Evolutionary conservation across 129 eudicot genomes (phyloP).

Genomic region (Flaveria robusta): DNA sequence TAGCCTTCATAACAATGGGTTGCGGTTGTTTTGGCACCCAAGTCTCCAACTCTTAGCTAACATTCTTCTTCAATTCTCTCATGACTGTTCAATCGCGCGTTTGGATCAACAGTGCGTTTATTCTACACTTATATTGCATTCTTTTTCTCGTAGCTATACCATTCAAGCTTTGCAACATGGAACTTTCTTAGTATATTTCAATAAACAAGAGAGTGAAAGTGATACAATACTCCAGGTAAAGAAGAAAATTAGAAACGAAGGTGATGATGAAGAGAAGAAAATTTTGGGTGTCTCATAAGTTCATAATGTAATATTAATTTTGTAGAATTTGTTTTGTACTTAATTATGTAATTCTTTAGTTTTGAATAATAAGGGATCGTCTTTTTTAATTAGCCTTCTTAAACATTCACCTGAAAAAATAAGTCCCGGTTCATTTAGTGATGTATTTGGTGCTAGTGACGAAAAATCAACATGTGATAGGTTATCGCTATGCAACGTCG

Average conservation of each 20-base stretch:
- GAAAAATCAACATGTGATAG: too few relatives aligned
- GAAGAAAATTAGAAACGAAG: constrained; percentile 2
- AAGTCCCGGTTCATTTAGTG: too few relatives aligned
- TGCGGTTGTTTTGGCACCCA: constrained; percentile 9
- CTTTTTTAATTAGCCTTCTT: too few relatives aligned
- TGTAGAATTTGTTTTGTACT: background rate
- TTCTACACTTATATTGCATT: too few relatives aligned
- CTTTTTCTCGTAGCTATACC: too few relatives aligned
- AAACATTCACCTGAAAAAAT: too few relatives aligned
- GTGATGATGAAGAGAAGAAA: background rate
- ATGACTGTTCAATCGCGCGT: background rate
- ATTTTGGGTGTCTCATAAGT: background rate
- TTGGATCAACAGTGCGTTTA: too few relatives aligned
- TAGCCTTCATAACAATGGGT: constrained; percentile 3
- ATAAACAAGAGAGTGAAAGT: background rate
- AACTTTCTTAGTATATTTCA: background rate
- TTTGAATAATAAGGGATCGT: background rate
- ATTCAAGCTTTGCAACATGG: too few relatives aligned
- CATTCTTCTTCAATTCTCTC: background rate
- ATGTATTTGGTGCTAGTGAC: too few relatives aligned
- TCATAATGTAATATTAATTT: background rate
- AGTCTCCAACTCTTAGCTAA: background rate
- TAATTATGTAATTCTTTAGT: background rate
- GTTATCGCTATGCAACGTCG: too few relatives aligned
- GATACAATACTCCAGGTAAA: background rate